Evolutionary conservation across 345 rosid species (phyloP).

Genomic region (Gossypioides kirkii): DNA sequence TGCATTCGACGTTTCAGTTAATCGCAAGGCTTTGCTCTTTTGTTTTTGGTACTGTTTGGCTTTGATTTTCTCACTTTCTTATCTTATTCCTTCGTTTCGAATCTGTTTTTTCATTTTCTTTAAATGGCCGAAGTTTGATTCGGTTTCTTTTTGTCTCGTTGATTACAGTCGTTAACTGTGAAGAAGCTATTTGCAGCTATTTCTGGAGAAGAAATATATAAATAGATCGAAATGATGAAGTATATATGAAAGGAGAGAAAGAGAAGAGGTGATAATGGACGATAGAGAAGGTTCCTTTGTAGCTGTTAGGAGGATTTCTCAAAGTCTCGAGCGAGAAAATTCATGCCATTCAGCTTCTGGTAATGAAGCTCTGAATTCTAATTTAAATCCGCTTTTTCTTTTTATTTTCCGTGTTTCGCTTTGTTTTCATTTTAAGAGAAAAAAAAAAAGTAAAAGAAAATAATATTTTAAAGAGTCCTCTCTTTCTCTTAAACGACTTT

Average conservation of each 20-base stretch:
- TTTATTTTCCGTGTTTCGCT: background rate
- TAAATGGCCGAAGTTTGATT: constrained; percentile 15
- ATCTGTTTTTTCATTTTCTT: constrained; percentile 4
- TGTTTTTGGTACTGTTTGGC: constrained; percentile 13
- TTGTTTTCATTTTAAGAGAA: background rate
- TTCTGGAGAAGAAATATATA: constrained; percentile 14
- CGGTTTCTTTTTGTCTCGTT: background rate
- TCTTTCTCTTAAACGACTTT: constrained; percentile 12
- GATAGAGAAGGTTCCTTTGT: constrained; percentile 94
- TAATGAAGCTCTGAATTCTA: constrained; percentile 16
- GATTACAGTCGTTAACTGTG: constrained; percentile 16
- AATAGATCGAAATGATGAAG: constrained; percentile 21
- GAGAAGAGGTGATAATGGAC: constrained; percentile 45
- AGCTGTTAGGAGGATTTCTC: constrained; percentile 95
- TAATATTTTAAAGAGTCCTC: constrained; percentile 1
- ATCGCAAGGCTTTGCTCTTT: background rate
- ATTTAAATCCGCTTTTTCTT: background rate
- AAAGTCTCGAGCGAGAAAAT: constrained; percentile 79
- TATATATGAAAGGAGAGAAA: constrained; percentile 6
- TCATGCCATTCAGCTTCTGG: constrained; percentile 84
- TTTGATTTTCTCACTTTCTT: background rate
- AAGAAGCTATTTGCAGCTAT: constrained; percentile 20
- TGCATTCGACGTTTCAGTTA: constrained; percentile 24
- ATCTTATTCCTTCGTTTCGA: background rate
- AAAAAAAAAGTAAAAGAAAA: background rate